Percentiles rank a stretch among this genome's conserved stretches.
These are phyloP conservation scores for Trichomonas gallinae DNA, from an alignment of 208 protist species.

Conservation along the genomic window DNA sequence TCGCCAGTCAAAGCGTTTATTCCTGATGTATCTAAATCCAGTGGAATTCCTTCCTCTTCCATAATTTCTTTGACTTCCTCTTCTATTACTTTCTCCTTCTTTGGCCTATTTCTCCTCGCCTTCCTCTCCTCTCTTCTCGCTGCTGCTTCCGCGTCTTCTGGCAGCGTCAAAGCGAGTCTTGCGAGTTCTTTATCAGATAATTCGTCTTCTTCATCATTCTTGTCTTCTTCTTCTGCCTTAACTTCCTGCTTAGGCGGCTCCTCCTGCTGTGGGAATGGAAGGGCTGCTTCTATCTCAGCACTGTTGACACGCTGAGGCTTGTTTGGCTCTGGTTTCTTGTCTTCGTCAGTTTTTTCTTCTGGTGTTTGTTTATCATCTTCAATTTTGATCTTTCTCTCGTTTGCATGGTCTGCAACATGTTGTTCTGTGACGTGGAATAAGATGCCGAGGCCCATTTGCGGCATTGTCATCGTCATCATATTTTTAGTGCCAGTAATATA, in stretches of 20 bases:
- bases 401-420: not conserved
- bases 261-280: not conserved
- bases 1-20: not conserved
- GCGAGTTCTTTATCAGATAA: not conserved
- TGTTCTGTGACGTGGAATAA: conserved; percentile 6
- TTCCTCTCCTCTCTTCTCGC: not conserved
- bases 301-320: no score
- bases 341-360: not conserved
- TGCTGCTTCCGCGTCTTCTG: not conserved
- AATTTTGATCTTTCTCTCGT: not conserved
- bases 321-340: no score
- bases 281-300: not conserved
- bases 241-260: not conserved
- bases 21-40: not conserved
- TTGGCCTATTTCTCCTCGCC: not conserved
- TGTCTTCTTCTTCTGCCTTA: not conserved
- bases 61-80: not conserved
- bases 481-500: not conserved
- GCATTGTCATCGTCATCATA: conserved; percentile 17
- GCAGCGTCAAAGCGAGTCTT: not conserved
- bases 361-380: not conserved
- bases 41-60: not conserved
- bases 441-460: not conserved
- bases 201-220: not conserved
- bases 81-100: not conserved